Conservation (phyloP, 768 basidiomycete genomes). For the Dictyophora rubrovolvata region DNA sequence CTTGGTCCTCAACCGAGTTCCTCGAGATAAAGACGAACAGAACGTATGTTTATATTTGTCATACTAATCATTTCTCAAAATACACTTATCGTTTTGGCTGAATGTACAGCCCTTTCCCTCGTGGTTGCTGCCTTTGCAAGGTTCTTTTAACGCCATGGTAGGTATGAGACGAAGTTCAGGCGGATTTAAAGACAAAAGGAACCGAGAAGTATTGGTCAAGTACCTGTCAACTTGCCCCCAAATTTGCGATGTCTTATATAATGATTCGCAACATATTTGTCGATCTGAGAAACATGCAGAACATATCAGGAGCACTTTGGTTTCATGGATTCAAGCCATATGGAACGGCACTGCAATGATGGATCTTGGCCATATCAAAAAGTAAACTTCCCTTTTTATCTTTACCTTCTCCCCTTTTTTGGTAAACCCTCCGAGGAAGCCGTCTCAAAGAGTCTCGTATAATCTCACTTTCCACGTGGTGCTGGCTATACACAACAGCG, state of each 20-base stretch:
- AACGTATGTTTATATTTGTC: neutral
- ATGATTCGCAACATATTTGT: neutral
- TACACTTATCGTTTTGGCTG: too few relatives aligned
- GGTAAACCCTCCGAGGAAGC: neutral
- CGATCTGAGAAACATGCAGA: conserved; percentile 2
- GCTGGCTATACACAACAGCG: neutral
- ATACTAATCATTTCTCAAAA: neutral
- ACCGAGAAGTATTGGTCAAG: neutral
- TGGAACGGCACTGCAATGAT: conserved; percentile 4
- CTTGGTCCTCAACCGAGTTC: neutral
- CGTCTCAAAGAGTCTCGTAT: neutral
- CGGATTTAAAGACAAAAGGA: neutral
- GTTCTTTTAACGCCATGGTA: conserved; percentile 3
- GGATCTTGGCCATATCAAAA: neutral
- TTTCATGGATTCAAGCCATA: conserved; percentile 5
- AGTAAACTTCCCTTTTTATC: neutral
- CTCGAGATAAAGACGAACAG: neutral
- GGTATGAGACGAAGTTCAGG: neutral
- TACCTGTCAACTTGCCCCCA: neutral
- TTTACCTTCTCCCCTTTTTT: neutral
- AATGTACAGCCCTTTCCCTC: neutral
- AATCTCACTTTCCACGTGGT: conserved; percentile 1
- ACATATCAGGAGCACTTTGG: neutral
- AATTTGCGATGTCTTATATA: conserved; percentile 1
- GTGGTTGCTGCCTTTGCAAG: conserved; percentile 6